phyloP scores from a whole-genome alignment of 2,329 filamentous ascomycete genomes.

The Alternaria triticimaculans region DNA sequence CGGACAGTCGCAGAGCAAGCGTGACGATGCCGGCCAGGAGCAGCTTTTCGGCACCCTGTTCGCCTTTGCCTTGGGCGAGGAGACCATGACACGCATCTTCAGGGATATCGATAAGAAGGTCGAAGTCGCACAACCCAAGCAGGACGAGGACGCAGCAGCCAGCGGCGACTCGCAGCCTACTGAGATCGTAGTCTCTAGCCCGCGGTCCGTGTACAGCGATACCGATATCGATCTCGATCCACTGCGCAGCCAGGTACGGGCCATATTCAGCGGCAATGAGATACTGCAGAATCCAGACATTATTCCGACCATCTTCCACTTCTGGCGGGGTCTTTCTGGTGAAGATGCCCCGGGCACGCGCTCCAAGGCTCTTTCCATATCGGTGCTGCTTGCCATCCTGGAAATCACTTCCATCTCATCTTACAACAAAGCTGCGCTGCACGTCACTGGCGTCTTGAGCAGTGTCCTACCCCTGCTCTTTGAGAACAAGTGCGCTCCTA shows the following conservation, averaged over 20 bases:
- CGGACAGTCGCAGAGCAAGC: slow-evolving; percentile 38
- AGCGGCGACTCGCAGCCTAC: slow-evolving; percentile 14
- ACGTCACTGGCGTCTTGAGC: slow-evolving; percentile 46
- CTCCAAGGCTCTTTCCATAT: slow-evolving; percentile 45
- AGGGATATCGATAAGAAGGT: slow-evolving; percentile 45
- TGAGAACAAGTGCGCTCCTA: slow-evolving; percentile 41
- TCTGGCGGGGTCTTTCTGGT: slow-evolving; percentile 47
- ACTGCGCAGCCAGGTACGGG: slow-evolving; percentile 39
- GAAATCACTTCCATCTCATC: slow-evolving; percentile 45
- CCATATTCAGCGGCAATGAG: slow-evolving; percentile 50
- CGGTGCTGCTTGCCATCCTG: slow-evolving; percentile 45
- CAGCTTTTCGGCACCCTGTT: slow-evolving; percentile 85
- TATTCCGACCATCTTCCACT: slow-evolving; percentile 48
- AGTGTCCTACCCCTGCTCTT: slow-evolving; percentile 45
- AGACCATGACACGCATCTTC: slow-evolving; percentile 74
- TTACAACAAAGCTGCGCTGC: slow-evolving; percentile 48
- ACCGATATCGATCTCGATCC: slow-evolving; percentile 35
- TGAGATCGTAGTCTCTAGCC: slow-evolving; percentile 36
- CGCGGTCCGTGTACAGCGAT: slow-evolving; percentile 36
- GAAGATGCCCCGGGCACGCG: slow-evolving; percentile 39
- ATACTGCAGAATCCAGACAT: slow-evolving; percentile 51
- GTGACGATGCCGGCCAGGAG: slow-evolving; percentile 58
- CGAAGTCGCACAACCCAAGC: slow-evolving; percentile 21
- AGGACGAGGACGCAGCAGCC: slow-evolving; percentile 8
- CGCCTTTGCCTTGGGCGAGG: slow-evolving; percentile 80